Conservation (phyloP, 1,139 yeast genomes). For the Lodderomyces metapsilosis region DNA sequence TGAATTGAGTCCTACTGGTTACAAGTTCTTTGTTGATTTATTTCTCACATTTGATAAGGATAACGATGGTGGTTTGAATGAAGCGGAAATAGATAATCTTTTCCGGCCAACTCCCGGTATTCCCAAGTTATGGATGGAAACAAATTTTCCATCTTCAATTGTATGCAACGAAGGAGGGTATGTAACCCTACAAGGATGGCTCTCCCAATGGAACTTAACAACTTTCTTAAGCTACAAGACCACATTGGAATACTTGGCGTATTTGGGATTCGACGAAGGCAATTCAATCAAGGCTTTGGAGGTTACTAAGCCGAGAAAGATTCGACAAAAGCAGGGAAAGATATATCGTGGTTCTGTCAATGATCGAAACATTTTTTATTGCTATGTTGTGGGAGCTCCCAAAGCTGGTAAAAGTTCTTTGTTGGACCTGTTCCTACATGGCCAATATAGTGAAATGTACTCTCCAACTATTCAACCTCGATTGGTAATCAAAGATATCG, state of each 20-base stretch:
- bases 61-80: slow-evolving; percentile 91
- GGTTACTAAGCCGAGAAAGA: slow-evolving; percentile 77
- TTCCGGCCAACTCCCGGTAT: slow-evolving; percentile 92
- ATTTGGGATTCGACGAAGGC: slow-evolving; percentile 76
- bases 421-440: slow-evolving; percentile 75
- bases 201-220: slow-evolving; percentile 97
- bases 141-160: slow-evolving; percentile 81
- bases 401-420: slow-evolving; percentile 84
- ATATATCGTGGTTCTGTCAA: slow-evolving; percentile 65
- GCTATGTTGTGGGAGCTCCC: slow-evolving; percentile 82
- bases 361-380: slow-evolving; percentile 89
- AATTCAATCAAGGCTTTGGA: slow-evolving; percentile 61
- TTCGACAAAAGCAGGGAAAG: slow-evolving; percentile 61
- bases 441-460: slow-evolving; percentile 68
- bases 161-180: slow-evolving; percentile 87
- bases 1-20: slow-evolving; percentile 91
- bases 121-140: slow-evolving; percentile 81
- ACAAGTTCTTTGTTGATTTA: slow-evolving; percentile 84
- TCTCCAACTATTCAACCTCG: slow-evolving; percentile 82
- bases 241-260: slow-evolving; percentile 84
- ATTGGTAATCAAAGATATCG: slow-evolving; percentile 90
- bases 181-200: slow-evolving; percentile 94
- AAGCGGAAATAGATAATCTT: slow-evolving; percentile 61
- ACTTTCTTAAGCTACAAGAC: slow-evolving; percentile 81
- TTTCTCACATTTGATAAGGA: slow-evolving; percentile 87